Percentiles rank a stretch among this genome's conserved stretches.
Conservation (phyloP, 805 yeast genomes). For the Wickerhamomyces chambardii region DNA sequence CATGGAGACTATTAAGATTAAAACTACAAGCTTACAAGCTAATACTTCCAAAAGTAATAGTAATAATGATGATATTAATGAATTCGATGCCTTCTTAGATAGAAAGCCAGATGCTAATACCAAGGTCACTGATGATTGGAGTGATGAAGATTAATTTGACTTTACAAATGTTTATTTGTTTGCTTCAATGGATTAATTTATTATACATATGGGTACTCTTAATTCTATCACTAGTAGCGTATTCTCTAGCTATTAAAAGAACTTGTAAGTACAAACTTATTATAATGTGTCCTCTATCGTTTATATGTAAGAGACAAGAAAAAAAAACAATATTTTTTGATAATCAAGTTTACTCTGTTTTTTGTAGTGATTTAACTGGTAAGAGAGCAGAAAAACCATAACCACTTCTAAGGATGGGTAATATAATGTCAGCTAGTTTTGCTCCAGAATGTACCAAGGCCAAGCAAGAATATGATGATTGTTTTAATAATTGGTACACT, state of each 20-base stretch:
- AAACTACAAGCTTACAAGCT: no score
- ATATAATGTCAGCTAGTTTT: conserved; percentile 74
- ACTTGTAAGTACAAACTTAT: no score
- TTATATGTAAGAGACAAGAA: no score
- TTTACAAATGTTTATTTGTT: background rate
- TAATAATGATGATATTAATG: conserved; percentile 5
- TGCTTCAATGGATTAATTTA: background rate
- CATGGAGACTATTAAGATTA: background rate
- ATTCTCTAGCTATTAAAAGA: no score
- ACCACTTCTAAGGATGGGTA: conserved; percentile 60
- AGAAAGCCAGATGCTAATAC: conserved; percentile 2
- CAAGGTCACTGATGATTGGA: conserved; percentile 9
- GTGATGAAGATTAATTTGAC: conserved; percentile 4
- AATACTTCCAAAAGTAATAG: no score
- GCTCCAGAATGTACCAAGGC: conserved; percentile 94
- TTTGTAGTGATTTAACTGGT: no score
- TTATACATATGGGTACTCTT: no score
- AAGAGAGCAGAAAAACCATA: no score
- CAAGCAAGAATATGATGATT: conserved; percentile 81
- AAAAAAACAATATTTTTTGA: no score
- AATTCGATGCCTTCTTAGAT: conserved; percentile 16
- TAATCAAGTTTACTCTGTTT: no score
- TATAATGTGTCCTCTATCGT: no score
- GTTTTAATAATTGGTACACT: conserved; percentile 93
- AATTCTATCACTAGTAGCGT: no score